Evolutionary conservation across 148 eudicot genomes (phyloP).

Genomic region (Agrostemma githago): DNA sequence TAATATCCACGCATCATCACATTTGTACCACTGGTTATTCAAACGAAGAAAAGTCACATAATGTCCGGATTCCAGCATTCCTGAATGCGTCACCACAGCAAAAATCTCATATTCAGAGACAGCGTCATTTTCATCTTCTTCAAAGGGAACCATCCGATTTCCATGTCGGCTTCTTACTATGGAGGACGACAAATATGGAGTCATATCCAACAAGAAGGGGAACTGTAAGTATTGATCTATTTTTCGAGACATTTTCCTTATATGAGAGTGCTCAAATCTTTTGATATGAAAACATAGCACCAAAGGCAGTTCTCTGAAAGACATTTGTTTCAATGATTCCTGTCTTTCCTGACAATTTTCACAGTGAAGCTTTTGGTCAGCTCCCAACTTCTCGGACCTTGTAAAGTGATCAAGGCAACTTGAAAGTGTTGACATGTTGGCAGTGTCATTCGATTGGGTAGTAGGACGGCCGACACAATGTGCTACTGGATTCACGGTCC

Average conservation of each 20-base stretch:
- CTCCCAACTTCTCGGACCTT: slow-evolving; percentile 57
- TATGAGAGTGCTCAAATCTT: slow-evolving; percentile 57
- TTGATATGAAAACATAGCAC: slow-evolving; percentile 63
- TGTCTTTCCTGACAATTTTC: slow-evolving; percentile 51
- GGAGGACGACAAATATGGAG: slow-evolving; percentile 55
- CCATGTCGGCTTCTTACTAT: slow-evolving; percentile 51
- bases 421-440: slow-evolving; percentile 32
- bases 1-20: slow-evolving; percentile 70
- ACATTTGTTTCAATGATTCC: slow-evolving; percentile 65
- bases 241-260: slow-evolving; percentile 47
- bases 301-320: slow-evolving; percentile 50
- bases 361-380: slow-evolving; percentile 61
- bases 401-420: slow-evolving; percentile 62
- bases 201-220: slow-evolving; percentile 64
- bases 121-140: slow-evolving; percentile 43
- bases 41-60: slow-evolving; percentile 57
- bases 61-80: slow-evolving; percentile 69
- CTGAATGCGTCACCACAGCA: slow-evolving; percentile 71
- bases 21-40: slow-evolving; percentile 61
- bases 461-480: slow-evolving; percentile 17
- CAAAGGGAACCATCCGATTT: slow-evolving; percentile 48
- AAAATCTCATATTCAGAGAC: slow-evolving; percentile 59
- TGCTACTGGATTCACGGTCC: slow-evolving; percentile 1
- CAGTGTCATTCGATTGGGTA: slow-evolving; percentile 25
- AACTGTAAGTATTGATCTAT: slow-evolving; percentile 58